These are phyloP conservation scores for Begonia masoniana DNA, from an alignment of 306 rosid genomes.

Conservation along the genomic window DNA sequence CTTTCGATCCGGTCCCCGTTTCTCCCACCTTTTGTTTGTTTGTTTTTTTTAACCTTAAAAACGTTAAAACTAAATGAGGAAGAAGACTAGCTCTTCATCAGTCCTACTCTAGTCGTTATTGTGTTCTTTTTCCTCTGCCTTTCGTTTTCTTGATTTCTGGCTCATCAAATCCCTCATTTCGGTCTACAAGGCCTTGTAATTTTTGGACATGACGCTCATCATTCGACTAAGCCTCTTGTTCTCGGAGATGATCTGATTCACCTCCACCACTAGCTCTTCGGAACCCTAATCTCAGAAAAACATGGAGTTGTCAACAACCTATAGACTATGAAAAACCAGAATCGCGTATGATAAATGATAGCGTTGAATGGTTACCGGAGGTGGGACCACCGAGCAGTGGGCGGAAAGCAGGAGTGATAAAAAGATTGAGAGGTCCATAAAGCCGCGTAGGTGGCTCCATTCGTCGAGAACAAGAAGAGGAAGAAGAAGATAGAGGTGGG, in stretches of 20 bases:
- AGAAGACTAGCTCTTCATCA: conserved; percentile 11
- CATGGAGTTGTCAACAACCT: neutral
- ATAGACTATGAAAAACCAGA: neutral
- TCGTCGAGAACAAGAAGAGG: neutral
- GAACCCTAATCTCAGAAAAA: conserved; percentile 2
- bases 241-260: conserved; percentile 7
- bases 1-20: too few species aligned
- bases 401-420: conserved; percentile 5
- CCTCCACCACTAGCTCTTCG: neutral
- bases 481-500: too few species aligned
- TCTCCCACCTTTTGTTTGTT: too few species aligned
- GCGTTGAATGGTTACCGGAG: neutral
- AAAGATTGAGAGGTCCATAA: conserved; percentile 4
- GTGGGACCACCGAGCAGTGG: neutral
- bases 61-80: too few species aligned
- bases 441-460: conserved; percentile 3
- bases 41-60: too few species aligned
- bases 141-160: neutral
- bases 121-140: conserved; percentile 1
- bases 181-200: neutral
- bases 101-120: neutral
- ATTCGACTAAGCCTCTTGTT: conserved; percentile 10
- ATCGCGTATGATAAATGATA: neutral
- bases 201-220: neutral
- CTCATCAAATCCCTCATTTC: conserved; percentile 3